These are phyloP conservation scores for Monotropa hypopitys DNA, from an alignment of 179 eudicot genomes.

Conservation along the genomic window DNA sequence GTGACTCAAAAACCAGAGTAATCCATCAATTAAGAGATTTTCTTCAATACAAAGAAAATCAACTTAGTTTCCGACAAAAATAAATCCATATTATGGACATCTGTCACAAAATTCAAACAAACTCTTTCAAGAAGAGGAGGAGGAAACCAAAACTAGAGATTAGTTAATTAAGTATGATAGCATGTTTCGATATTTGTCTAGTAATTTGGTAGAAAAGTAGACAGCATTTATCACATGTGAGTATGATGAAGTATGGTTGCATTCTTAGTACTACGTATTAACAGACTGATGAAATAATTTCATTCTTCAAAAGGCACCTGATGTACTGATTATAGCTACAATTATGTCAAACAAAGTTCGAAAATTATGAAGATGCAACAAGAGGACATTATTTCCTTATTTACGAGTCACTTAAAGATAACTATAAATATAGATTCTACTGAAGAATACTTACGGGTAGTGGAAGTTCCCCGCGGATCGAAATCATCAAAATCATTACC, in stretches of 20 bases:
- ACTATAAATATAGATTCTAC: neutral
- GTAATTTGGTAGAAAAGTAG: neutral
- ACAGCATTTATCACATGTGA: neutral
- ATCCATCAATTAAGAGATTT: too few species aligned
- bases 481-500: slow-evolving; percentile 86
- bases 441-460: slow-evolving; percentile 40
- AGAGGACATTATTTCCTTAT: neutral
- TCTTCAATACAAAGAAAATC: too few species aligned
- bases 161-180: neutral
- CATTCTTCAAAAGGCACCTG: neutral
- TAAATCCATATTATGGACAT: too few species aligned
- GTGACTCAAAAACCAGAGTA: too few species aligned
- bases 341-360: neutral
- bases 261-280: neutral
- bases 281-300: neutral
- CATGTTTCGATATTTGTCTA: neutral
- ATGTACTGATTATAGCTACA: neutral
- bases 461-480: slow-evolving; percentile 80
- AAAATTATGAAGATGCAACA: neutral
- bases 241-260: neutral
- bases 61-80: too few species aligned
- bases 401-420: neutral
- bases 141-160: neutral
- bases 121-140: too few species aligned
- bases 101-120: too few species aligned